Base-by-base conservation (phyloP, 2,329 filamentous ascomycete genomes). In the Aspergillus pseudoglaucus region DNA sequence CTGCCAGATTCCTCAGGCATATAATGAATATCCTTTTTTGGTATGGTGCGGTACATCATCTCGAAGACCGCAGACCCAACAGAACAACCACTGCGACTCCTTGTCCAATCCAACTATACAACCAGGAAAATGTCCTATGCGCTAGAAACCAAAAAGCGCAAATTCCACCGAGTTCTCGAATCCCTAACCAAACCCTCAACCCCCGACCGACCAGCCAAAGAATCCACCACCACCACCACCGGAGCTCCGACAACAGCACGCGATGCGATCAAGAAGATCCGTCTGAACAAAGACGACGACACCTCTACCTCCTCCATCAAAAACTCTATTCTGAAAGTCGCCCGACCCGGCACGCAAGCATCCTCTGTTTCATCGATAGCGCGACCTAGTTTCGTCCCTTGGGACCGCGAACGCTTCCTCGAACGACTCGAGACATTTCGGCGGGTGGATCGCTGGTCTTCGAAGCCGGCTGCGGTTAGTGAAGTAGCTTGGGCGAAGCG, bases 401-500 rank as follows among this genome's bases (percentile, higher is more conserved):
- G 84, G 72, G 90, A 93, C 65, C 86, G 93, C 46, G 82, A 83
- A 35, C 83, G 88, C 56, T 90, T 97, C 52, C 76, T 97, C 9
- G 82, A 80, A 58, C 77, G 93, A 20, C 75, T 98, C 23, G 85
- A 85, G 51, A 94, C 89, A 0, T 98, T 95, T 63, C 87, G 91
- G 62, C 89, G 91, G 56, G 83, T 97, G 42, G 93, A 89, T 46
- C 81, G 87, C 64, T 98, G 91, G 91, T 86, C 87, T n/a, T 87
- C 88, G 0, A 97, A 97, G 65, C 90, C 93, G 0, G 81, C 90
- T 45, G 77, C 76, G 30, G 84, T 97, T 58, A 89, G 83, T 62
- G 93, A 97, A 69, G 83, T 96, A 6, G 86, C 90, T 65, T 98
- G 93, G 93, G 90, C 90, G 0, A 95, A 91, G 73, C 76, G 87